Evolutionary conservation across 164 flowering plant species (phyloP).

Genomic region (Stephania yunnanensis): DNA sequence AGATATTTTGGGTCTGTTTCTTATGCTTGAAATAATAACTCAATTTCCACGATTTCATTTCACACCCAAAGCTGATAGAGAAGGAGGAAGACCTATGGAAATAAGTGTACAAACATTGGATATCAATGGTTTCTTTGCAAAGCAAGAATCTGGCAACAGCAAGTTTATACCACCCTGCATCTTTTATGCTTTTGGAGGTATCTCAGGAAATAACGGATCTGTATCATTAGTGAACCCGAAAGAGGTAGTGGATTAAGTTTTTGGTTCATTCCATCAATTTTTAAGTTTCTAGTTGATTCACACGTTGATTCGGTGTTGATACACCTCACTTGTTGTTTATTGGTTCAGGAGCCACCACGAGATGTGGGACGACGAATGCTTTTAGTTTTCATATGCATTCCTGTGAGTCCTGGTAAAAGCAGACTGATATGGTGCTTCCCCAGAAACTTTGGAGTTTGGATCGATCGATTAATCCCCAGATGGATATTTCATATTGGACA

Average conservation of each 20-base stretch:
- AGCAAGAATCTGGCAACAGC: constrained; percentile 36
- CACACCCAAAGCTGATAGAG: constrained; percentile 66
- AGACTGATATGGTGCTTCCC: constrained; percentile 80
- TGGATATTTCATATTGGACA: constrained; percentile 82
- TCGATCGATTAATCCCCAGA: constrained; percentile 60
- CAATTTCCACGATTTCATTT: constrained; percentile 9
- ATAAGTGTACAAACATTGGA: constrained; percentile 40
- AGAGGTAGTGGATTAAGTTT: constrained; percentile 26
- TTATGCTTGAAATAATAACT: constrained; percentile 13
- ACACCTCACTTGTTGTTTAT: not conserved
- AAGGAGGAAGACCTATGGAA: constrained; percentile 74
- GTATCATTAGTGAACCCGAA: constrained; percentile 21
- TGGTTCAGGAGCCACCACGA: constrained; percentile 28
- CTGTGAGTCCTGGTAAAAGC: constrained; percentile 86
- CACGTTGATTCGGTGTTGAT: not conserved
- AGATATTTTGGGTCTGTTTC: not conserved
- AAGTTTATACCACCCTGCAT: constrained; percentile 64
- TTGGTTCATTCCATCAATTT: not conserved
- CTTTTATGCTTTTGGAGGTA: constrained; percentile 31
- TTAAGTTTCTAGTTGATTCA: not conserved
- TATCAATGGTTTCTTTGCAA: constrained; percentile 46
- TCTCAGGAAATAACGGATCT: constrained; percentile 22
- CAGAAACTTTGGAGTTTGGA: constrained; percentile 70
- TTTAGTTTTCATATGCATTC: constrained; percentile 65
- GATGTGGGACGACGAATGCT: constrained; percentile 20